Conservation (phyloP, 768 basidiomycete genomes). For the Termitomyces sp. region DNA sequence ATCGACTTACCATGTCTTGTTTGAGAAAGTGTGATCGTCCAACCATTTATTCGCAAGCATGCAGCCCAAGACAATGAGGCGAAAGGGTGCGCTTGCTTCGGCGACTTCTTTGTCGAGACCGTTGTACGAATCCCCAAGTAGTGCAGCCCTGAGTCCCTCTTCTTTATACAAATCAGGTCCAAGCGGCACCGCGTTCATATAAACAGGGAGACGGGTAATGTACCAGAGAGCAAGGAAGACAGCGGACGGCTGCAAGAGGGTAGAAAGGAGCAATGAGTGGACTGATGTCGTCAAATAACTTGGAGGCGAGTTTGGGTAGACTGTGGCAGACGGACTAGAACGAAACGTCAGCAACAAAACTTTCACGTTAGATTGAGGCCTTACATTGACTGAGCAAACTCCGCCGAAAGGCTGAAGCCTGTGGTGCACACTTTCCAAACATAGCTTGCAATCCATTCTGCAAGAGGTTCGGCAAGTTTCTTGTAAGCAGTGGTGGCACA, state of each 20-base stretch:
- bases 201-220: conserved; percentile 71
- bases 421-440: conserved; percentile 82
- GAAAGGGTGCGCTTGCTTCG: conserved; percentile 64
- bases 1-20: conserved; percentile 73
- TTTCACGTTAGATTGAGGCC: conserved; percentile 13
- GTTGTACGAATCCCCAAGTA: conserved; percentile 46
- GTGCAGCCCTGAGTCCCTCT: conserved; percentile 54
- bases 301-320: conserved; percentile 45
- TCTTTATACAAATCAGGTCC: conserved; percentile 54
- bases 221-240: conserved; percentile 80
- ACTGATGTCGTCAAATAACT: conserved; percentile 53
- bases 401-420: conserved; percentile 53
- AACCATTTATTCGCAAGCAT: conserved; percentile 90
- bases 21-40: conserved; percentile 85
- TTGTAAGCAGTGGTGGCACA: conserved; percentile 56
- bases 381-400: conserved; percentile 52
- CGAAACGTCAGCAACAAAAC: conserved; percentile 10
- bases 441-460: conserved; percentile 75
- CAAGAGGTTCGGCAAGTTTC: conserved; percentile 70
- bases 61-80: conserved; percentile 71
- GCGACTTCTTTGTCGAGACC: conserved; percentile 42
- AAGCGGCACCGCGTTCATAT: conserved; percentile 48
- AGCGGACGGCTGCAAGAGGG: conserved; percentile 77
- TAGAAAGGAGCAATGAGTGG: conserved; percentile 72
- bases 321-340: conserved; percentile 26